These are phyloP conservation scores for Cucurbita maxima DNA, from an alignment of 306 rosid species.

Conservation along the genomic window DNA sequence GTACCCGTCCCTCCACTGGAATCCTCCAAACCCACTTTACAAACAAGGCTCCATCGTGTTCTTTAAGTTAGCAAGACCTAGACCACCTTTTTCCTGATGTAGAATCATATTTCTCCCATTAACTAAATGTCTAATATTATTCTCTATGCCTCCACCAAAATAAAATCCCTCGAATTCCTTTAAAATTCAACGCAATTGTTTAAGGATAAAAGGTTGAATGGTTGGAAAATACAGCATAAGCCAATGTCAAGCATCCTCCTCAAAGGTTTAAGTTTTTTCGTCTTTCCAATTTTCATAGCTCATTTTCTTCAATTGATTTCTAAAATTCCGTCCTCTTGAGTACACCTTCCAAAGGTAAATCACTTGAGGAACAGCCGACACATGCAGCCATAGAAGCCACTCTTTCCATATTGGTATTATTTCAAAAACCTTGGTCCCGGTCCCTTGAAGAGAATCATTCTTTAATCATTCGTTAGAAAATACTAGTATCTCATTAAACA, in stretches of 20 bases:
- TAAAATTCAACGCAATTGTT: background rate
- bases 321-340: background rate
- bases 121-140: background rate
- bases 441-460: background rate
- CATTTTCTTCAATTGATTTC: background rate
- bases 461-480: background rate
- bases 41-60: background rate
- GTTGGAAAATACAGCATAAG: background rate
- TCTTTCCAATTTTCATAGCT: background rate
- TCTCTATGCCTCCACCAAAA: background rate
- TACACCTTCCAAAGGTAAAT: background rate
- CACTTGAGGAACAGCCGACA: background rate
- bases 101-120: background rate
- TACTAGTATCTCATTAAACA: background rate
- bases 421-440: background rate
- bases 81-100: background rate
- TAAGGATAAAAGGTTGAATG: background rate
- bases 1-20: background rate
- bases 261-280: background rate
- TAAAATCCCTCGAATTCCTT: background rate
- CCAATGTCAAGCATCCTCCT: background rate
- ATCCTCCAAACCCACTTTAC: background rate
- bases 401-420: background rate
- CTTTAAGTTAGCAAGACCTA: background rate
- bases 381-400: background rate